These are phyloP conservation scores for Candida pseudoviswanathii DNA, from an alignment of 1,139 yeast species.

Conservation along the genomic window DNA sequence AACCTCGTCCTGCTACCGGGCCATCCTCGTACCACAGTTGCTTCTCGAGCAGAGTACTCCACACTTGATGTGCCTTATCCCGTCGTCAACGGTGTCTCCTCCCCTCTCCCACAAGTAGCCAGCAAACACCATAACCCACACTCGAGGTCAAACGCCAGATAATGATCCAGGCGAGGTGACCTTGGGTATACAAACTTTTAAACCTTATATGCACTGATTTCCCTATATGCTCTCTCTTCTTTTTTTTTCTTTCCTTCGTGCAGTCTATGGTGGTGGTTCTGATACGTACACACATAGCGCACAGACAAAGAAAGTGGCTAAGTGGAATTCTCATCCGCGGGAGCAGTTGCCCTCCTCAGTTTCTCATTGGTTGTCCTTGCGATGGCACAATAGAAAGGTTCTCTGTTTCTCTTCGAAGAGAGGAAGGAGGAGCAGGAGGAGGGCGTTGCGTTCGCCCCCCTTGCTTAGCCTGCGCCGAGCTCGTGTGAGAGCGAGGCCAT, in stretches of 20 bases:
- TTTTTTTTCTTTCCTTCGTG: not conserved
- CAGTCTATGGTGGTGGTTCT: too few relatives aligned
- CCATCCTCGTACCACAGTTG: not conserved
- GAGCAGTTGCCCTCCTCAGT: not conserved
- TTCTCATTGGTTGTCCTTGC: not conserved
- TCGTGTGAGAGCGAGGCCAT: too few relatives aligned
- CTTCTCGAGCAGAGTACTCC: not conserved
- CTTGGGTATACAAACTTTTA: not conserved
- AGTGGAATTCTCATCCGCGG: not conserved
- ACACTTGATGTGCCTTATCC: not conserved
- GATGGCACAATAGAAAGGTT: not conserved
- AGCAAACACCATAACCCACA: not conserved
- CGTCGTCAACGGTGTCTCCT: not conserved
- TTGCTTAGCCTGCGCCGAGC: too few relatives aligned
- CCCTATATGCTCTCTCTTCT: not conserved
- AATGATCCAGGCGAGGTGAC: too few relatives aligned
- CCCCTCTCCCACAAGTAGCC: not conserved
- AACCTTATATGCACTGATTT: not conserved
- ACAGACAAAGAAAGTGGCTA: not conserved
- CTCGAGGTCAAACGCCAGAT: too few relatives aligned
- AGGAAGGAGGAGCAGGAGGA: too few relatives aligned
- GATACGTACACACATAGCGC: too few relatives aligned
- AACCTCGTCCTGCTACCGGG: not conserved
- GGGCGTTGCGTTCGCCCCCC: too few relatives aligned
- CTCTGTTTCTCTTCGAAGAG: not conserved